phyloP scores from a whole-genome alignment of 768 basidiomycete species.

The Podaxis rugospora region DNA sequence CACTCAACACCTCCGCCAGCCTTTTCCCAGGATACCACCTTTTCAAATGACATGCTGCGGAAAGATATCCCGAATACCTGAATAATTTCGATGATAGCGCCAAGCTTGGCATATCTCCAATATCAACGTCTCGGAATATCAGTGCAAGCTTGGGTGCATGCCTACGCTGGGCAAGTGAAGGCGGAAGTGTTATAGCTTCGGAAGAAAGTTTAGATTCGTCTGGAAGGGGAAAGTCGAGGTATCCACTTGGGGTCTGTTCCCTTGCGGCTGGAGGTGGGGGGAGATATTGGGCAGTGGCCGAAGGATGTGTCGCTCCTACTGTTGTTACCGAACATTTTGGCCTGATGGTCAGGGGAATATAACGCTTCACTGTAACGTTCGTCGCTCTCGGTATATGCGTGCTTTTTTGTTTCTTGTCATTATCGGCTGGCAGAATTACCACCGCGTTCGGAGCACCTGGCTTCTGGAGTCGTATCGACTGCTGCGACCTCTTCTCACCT shows the following conservation, averaged over 20 bases:
- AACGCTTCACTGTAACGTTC: background rate
- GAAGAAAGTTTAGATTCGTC: slow-evolving; percentile 29
- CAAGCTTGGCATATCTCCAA: slow-evolving; percentile 40
- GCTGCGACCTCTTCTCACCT: background rate
- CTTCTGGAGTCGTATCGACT: background rate
- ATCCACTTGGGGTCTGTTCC: background rate
- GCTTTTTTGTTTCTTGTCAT: background rate
- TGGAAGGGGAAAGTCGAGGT: slow-evolving; percentile 28
- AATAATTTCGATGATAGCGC: slow-evolving; percentile 41
- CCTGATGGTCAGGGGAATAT: slow-evolving; percentile 1
- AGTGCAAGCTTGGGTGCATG: slow-evolving; percentile 48
- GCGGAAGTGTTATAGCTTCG: slow-evolving; percentile 47
- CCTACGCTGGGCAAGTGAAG: slow-evolving; percentile 54
- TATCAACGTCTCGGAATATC: slow-evolving; percentile 44
- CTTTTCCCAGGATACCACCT: slow-evolving; percentile 47
- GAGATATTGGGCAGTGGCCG: background rate
- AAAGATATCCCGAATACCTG: slow-evolving; percentile 38
- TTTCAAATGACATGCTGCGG: slow-evolving; percentile 46
- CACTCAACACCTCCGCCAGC: slow-evolving; percentile 31
- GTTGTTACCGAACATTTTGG: background rate
- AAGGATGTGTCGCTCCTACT: background rate
- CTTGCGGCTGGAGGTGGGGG: background rate
- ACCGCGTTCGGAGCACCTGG: background rate
- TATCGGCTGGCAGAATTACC: background rate
- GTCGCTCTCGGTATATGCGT: slow-evolving; percentile 1